phyloP scores from a whole-genome alignment of 1,139 yeast genomes.

The Debaryomyces sp. region DNA sequence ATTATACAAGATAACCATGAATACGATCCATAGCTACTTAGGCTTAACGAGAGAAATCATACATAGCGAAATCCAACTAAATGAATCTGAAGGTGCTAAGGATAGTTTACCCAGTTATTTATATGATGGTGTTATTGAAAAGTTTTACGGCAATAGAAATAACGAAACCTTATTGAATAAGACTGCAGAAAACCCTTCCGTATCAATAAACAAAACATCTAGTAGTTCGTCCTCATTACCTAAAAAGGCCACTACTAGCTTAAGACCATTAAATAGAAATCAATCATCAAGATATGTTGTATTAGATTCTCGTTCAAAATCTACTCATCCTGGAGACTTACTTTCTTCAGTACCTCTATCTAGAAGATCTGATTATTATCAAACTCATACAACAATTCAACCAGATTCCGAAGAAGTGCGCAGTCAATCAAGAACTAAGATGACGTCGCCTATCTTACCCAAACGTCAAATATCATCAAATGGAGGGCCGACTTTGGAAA shows the following conservation, averaged over 20 bases:
- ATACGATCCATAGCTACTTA: slow-evolving; percentile 82
- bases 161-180: neutral
- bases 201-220: slow-evolving; percentile 2
- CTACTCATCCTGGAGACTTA: slow-evolving; percentile 81
- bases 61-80: slow-evolving; percentile 72
- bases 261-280: slow-evolving; percentile 12
- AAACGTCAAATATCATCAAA: slow-evolving; percentile 1
- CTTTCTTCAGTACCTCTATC: slow-evolving; percentile 81
- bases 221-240: slow-evolving; percentile 3
- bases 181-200: neutral
- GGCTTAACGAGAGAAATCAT: slow-evolving; percentile 84
- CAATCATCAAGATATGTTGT: slow-evolving; percentile 62
- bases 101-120: slow-evolving; percentile 60
- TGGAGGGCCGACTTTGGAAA: neutral
- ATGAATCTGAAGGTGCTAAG: slow-evolving; percentile 38
- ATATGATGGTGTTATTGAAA: slow-evolving; percentile 57
- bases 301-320: slow-evolving; percentile 57
- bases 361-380: slow-evolving; percentile 41
- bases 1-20: slow-evolving; percentile 86
- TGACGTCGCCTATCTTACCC: neutral
- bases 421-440: neutral
- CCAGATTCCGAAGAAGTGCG: slow-evolving; percentile 8
- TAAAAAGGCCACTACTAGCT: slow-evolving; percentile 5
- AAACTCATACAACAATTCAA: slow-evolving; percentile 15
- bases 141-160: slow-evolving; percentile 24